Percentiles rank a stretch among this genome's conserved stretches.
Conservation (phyloP, 2,329 filamentous ascomycete species). For the Botryotinia convoluta region DNA sequence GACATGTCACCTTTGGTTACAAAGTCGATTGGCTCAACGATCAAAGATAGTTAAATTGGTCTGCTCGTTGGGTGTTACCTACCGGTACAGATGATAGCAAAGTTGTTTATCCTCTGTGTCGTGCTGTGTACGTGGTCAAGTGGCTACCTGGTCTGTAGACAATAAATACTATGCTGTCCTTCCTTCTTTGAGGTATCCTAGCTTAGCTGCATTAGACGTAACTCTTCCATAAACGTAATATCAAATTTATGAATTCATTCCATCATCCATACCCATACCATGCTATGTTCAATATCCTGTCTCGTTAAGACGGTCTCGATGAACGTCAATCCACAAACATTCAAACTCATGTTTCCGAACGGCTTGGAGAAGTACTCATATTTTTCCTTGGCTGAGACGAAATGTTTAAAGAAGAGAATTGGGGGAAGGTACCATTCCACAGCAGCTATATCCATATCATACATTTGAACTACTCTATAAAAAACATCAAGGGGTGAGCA, state of each 20-base stretch:
- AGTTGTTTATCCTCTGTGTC: neutral
- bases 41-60: accelerated
- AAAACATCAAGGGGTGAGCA: neutral
- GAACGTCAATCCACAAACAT: neutral
- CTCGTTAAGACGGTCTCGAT: too few species aligned
- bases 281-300: neutral
- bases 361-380: neutral
- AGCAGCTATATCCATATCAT: neutral
- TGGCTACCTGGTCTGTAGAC: neutral
- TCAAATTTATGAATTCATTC: neutral
- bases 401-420: neutral
- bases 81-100: neutral
- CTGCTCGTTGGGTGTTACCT: neutral
- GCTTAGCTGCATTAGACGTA: neutral
- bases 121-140: neutral
- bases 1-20: neutral
- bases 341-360: neutral
- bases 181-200: neutral
- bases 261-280: neutral
- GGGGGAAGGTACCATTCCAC: neutral
- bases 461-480: accelerated
- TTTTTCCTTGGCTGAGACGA: neutral
- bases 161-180: neutral
- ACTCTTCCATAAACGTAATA: neutral
- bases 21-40: neutral